Conservation (phyloP, 768 basidiomycete genomes). For the Gloeophyllum trabeum region DNA sequence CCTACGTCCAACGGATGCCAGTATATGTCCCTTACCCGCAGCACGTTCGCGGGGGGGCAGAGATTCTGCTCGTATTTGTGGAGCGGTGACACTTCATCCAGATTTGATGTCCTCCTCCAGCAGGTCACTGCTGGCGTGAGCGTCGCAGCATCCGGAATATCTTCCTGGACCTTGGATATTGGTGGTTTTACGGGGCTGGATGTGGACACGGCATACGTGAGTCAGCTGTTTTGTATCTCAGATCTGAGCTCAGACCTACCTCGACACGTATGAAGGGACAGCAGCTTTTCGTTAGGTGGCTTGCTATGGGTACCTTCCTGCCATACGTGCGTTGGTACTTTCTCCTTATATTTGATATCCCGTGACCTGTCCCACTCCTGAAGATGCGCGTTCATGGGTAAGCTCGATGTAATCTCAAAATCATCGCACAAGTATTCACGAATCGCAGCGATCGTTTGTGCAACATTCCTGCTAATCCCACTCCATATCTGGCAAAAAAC, state of each 20-base stretch:
- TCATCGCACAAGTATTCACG: not conserved
- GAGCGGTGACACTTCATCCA: slow-evolving; percentile 25
- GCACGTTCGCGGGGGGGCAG: slow-evolving; percentile 25
- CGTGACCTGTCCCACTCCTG: not conserved
- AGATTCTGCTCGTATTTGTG: slow-evolving; percentile 26
- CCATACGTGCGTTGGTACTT: slow-evolving; percentile 19
- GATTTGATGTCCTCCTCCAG: slow-evolving; percentile 22
- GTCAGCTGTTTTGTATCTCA: slow-evolving; percentile 1
- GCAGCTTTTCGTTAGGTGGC: slow-evolving; percentile 24
- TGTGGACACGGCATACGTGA: slow-evolving; percentile 17
- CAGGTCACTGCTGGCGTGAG: slow-evolving; percentile 23
- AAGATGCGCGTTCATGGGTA: slow-evolving; percentile 22
- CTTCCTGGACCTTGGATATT: slow-evolving; percentile 26
- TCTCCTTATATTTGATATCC: not conserved
- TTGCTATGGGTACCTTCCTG: slow-evolving; percentile 25
- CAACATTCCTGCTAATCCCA: slow-evolving; percentile 12
- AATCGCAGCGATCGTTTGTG: slow-evolving; percentile 16
- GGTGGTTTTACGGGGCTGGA: slow-evolving; percentile 23
- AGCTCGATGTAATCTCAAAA: not conserved
- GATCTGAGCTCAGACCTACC: too few species aligned
- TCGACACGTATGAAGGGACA: too few species aligned
- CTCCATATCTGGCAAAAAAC: slow-evolving; percentile 18
- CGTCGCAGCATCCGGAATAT: slow-evolving; percentile 23
- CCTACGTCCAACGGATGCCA: slow-evolving; percentile 14
- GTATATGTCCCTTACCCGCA: slow-evolving; percentile 23